Percentiles rank a stretch among this genome's conserved stretches.
Conservation (phyloP, 345 rosid species). For the Eucalyptus polyanthemos region DNA sequence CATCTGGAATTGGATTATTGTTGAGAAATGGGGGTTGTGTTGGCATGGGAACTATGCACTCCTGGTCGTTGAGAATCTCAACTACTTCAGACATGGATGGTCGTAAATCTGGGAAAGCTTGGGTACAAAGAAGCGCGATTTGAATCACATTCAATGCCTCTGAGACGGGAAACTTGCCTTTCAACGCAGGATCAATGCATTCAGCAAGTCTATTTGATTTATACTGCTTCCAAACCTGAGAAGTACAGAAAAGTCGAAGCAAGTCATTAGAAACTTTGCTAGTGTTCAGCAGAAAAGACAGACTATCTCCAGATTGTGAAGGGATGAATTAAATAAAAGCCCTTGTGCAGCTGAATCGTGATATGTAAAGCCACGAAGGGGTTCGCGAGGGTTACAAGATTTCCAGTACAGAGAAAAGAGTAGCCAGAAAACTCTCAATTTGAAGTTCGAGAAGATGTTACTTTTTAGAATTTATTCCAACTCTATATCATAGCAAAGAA, state of each 20-base stretch:
- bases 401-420: no score
- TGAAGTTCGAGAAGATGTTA: no score
- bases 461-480: no score
- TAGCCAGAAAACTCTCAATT: no score
- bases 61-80: background rate
- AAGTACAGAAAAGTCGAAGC: background rate
- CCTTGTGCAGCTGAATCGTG: no score
- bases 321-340: background rate
- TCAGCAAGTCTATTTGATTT: background rate
- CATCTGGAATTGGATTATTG: background rate
- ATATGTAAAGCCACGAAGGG: no score
- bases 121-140: slow-evolving; percentile 4
- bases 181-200: background rate
- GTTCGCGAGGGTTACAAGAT: accelerated
- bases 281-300: background rate
- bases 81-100: slow-evolving; percentile 2
- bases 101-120: slow-evolving; percentile 1
- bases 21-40: slow-evolving; percentile 4
- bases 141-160: background rate
- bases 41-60: background rate
- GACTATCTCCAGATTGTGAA: background rate
- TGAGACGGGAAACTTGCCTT: background rate
- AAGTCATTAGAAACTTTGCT: background rate
- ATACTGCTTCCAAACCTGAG: slow-evolving; percentile 1
- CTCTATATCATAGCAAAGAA: no score